These are phyloP conservation scores for Rhodotorula glutinis DNA, from an alignment of 1,284 basidiomycete species.

Conservation along the genomic window DNA sequence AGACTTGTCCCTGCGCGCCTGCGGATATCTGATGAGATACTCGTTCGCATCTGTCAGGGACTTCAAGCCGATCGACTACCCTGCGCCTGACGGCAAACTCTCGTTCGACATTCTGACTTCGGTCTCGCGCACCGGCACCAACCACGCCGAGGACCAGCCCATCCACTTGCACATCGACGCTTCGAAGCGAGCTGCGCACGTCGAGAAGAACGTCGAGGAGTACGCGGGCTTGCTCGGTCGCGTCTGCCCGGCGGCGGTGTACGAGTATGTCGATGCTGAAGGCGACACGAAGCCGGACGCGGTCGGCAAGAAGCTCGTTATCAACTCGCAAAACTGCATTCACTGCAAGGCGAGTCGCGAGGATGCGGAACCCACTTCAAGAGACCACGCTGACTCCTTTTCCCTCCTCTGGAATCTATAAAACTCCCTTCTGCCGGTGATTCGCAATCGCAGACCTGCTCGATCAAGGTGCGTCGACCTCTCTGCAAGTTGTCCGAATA, in stretches of 20 bases:
- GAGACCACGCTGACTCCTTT: no score
- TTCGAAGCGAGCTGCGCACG: slow-evolving; percentile 61
- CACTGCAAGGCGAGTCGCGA: slow-evolving; percentile 73
- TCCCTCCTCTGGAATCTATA: no score
- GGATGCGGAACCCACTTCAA: no score
- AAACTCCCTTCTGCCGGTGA: not conserved
- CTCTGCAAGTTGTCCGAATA: no score
- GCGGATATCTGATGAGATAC: not conserved
- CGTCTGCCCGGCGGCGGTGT: slow-evolving; percentile 93
- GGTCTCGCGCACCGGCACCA: slow-evolving; percentile 87
- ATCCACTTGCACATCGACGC: slow-evolving; percentile 66
- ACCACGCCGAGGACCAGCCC: slow-evolving; percentile 94
- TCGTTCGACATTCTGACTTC: slow-evolving; percentile 93
- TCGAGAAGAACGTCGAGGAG: slow-evolving; percentile 66
- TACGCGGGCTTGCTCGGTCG: slow-evolving; percentile 83
- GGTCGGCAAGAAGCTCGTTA: slow-evolving; percentile 81
- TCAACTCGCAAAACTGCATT: slow-evolving; percentile 93
- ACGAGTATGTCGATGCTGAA: slow-evolving; percentile 80
- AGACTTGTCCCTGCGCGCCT: not conserved
- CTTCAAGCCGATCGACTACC: slow-evolving; percentile 83
- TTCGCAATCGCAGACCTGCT: slow-evolving; percentile 60
- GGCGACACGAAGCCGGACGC: slow-evolving; percentile 57
- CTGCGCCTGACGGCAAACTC: slow-evolving; percentile 81
- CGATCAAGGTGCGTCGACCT: slow-evolving; percentile 64
- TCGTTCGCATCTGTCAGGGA: slow-evolving; percentile 48